These are phyloP conservation scores for Lichtheimia hyalospora DNA, from an alignment of 371 early-diverging fungal species.

Conservation along the genomic window DNA sequence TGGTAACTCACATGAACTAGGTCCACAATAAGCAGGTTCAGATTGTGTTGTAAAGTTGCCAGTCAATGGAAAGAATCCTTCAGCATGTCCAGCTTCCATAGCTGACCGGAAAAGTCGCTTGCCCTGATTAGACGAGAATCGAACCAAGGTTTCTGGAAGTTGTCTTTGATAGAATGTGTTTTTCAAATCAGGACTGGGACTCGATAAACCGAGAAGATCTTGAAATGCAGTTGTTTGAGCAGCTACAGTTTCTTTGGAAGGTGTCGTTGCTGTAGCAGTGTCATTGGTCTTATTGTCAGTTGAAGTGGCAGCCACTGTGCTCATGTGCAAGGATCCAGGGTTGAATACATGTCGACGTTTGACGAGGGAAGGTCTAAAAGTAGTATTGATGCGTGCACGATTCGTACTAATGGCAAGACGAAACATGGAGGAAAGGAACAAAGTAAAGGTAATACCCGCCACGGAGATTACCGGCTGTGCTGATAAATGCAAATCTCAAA, in stretches of 20 bases:
- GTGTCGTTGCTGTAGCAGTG: neutral
- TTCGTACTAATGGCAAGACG: no score
- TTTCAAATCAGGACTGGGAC: constrained; percentile 37
- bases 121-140: constrained; percentile 81
- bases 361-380: no score
- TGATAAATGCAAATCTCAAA: no score
- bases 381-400: no score
- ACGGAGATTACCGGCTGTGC: no score
- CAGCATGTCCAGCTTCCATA: constrained; percentile 76
- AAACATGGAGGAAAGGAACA: no score
- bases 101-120: constrained; percentile 77
- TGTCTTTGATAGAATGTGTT: constrained; percentile 78
- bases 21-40: constrained; percentile 75
- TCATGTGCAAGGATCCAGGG: no score
- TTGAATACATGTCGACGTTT: no score
- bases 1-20: constrained; percentile 51
- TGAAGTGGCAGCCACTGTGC: no score
- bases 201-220: constrained; percentile 19
- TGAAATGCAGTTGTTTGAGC: constrained; percentile 14
- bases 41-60: constrained; percentile 91
- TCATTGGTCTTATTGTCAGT: no score
- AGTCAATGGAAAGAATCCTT: constrained; percentile 84
- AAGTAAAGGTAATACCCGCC: no score
- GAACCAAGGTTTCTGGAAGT: constrained; percentile 69
- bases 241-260: neutral